Evolutionary conservation across 768 basidiomycete species (phyloP).

Genomic region (Lyophyllum shimeji): DNA sequence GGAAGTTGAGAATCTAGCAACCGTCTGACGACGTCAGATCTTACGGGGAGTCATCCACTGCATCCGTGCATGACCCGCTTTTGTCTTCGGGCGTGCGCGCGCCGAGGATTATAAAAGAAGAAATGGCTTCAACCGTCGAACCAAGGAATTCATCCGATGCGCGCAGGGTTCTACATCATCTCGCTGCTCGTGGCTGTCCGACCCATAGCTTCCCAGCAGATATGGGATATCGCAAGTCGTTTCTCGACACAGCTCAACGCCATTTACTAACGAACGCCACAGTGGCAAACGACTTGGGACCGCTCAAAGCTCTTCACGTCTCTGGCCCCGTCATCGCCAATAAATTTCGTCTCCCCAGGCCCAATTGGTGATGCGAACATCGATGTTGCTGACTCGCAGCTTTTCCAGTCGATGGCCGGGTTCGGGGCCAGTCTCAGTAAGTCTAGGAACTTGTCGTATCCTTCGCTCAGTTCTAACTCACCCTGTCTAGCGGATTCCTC

Average conservation of each 20-base stretch:
- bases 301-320: slow-evolving; percentile 51
- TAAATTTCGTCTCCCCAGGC: slow-evolving; percentile 61
- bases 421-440: slow-evolving; percentile 69
- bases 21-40: too few relatives aligned
- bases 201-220: slow-evolving; percentile 19
- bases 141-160: slow-evolving; percentile 3
- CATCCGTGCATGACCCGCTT: background rate
- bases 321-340: slow-evolving; percentile 42
- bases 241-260: background rate
- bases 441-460: background rate
- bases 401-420: slow-evolving; percentile 65
- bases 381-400: slow-evolving; percentile 48
- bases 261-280: background rate
- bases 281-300: slow-evolving; percentile 67
- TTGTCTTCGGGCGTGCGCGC: background rate
- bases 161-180: slow-evolving; percentile 2
- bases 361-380: slow-evolving; percentile 62
- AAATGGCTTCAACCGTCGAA: background rate
- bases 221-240: slow-evolving; percentile 20
- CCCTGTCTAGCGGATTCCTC: slow-evolving; percentile 63
- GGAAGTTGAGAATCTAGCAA: too few relatives aligned
- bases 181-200: slow-evolving; percentile 3
- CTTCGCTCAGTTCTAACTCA: background rate
- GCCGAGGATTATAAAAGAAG: slow-evolving; percentile 8
- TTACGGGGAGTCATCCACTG: too few relatives aligned